phyloP scores from a whole-genome alignment of 768 basidiomycete genomes.

The Lepiota venenata region DNA sequence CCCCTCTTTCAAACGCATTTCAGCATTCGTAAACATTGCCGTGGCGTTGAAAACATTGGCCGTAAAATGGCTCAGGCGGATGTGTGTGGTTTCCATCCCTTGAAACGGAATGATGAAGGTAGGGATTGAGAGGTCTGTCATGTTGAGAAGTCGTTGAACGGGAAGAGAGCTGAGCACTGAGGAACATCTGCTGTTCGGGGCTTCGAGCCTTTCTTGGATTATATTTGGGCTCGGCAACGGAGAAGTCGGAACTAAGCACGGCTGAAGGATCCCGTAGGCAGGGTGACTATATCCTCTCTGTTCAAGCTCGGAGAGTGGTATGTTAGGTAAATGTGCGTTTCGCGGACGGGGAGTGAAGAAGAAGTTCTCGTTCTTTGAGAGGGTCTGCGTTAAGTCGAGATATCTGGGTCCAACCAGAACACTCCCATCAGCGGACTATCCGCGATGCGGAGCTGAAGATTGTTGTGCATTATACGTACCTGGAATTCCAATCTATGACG shows the following conservation, averaged over 20 bases:
- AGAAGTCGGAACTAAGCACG: background rate
- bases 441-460: too few relatives aligned
- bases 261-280: background rate
- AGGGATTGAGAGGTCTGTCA: constrained; percentile 21
- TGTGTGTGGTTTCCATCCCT: constrained; percentile 30
- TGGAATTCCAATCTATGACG: constrained; percentile 33
- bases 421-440: too few relatives aligned
- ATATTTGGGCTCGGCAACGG: too few relatives aligned
- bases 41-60: constrained; percentile 36
- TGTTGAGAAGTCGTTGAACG: constrained; percentile 25
- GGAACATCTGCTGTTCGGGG: background rate
- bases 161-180: background rate
- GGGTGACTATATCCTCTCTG: background rate
- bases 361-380: background rate
- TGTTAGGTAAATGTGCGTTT: background rate
- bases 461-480: background rate
- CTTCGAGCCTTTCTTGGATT: too few relatives aligned
- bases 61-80: constrained; percentile 34
- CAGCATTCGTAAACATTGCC: constrained; percentile 33
- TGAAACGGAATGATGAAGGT: constrained; percentile 33
- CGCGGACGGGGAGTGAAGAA: background rate
- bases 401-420: background rate
- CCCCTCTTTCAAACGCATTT: constrained; percentile 25
- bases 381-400: background rate
- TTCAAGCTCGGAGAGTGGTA: background rate